phyloP scores from a whole-genome alignment of 1,284 basidiomycete species.

The Anthracocystis setariae region DNA sequence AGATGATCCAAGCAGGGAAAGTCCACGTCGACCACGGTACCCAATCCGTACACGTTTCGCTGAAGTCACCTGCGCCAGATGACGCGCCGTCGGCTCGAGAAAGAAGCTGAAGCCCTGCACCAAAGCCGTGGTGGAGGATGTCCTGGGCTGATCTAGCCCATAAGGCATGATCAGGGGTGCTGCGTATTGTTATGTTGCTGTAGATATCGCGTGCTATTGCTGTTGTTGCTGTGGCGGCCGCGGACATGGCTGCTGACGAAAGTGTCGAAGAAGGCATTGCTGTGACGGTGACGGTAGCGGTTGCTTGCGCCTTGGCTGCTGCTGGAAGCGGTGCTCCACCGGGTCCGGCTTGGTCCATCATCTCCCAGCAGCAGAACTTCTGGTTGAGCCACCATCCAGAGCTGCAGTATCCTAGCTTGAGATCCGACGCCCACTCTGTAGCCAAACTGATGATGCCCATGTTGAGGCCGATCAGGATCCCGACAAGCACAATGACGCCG shows the following conservation, averaged over 20 bases:
- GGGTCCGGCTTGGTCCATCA: constrained; percentile 62
- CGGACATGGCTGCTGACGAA: constrained; percentile 10
- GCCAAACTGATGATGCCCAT: constrained; percentile 94
- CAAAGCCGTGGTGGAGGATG: constrained; percentile 73
- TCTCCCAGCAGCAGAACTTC: constrained; percentile 97
- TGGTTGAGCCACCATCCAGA: constrained; percentile 99
- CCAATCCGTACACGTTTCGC: constrained; percentile 90
- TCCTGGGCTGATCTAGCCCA: constrained; percentile 28
- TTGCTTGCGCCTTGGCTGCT: constrained; percentile 36
- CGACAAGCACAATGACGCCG: constrained; percentile 69
- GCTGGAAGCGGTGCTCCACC: constrained; percentile 53
- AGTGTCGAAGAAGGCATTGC: constrained; percentile 6
- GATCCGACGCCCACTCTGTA: constrained; percentile 97
- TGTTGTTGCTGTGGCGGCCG: constrained; percentile 5
- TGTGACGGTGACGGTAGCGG: constrained; percentile 41
- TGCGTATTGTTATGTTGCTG: constrained; percentile 37
- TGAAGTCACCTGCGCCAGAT: constrained; percentile 26
- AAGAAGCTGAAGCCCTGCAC: constrained; percentile 22
- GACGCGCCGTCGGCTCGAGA: constrained; percentile 23
- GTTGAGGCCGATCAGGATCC: constrained; percentile 88
- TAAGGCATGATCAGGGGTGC: constrained; percentile 16
- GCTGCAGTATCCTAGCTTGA: constrained; percentile 95
- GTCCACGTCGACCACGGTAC: constrained; percentile 85
- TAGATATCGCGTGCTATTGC: constrained; percentile 6
- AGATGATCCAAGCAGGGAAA: constrained; percentile 82